Percentiles rank a stretch among this genome's conserved stretches.
These are phyloP conservation scores for Tetrapisispora pingtungensis DNA, from an alignment of 805 yeast species.

Conservation along the genomic window DNA sequence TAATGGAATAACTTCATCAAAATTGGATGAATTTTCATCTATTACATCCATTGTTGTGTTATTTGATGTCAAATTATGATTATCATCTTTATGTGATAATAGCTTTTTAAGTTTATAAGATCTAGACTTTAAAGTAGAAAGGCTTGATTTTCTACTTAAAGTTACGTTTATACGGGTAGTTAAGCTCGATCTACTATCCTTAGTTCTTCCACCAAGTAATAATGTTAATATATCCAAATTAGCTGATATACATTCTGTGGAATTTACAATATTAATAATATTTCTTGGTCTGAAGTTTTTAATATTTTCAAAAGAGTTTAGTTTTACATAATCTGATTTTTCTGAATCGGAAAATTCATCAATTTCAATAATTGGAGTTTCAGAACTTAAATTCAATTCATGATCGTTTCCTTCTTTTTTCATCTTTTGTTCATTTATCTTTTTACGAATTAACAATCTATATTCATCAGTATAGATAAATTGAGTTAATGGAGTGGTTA, in stretches of 20 bases:
- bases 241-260: slow-evolving; percentile 24
- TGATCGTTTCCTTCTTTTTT: slow-evolving; percentile 2
- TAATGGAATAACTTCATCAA: slow-evolving; percentile 15
- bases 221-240: slow-evolving; percentile 23
- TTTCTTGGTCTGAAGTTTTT: slow-evolving; percentile 12
- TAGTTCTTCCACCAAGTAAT: slow-evolving; percentile 8
- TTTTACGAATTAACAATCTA: slow-evolving; percentile 36
- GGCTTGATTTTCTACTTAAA: slow-evolving; percentile 14
- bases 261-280: slow-evolving; percentile 19
- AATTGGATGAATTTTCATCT: slow-evolving; percentile 16
- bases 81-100: slow-evolving; percentile 7
- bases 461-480: slow-evolving; percentile 51
- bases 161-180: neutral
- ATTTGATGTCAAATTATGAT: neutral
- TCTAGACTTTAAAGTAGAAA: slow-evolving; percentile 12
- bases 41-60: slow-evolving; percentile 9
- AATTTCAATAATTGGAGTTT: neutral
- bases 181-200: neutral
- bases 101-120: slow-evolving; percentile 13
- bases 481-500: slow-evolving; percentile 68
- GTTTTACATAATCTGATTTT: neutral
- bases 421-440: neutral
- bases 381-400: neutral
- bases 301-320: slow-evolving; percentile 15
- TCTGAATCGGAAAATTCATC: slow-evolving; percentile 1